Conservation (phyloP, 2,329 filamentous ascomycete genomes). For the Trichothecium roseum region DNA sequence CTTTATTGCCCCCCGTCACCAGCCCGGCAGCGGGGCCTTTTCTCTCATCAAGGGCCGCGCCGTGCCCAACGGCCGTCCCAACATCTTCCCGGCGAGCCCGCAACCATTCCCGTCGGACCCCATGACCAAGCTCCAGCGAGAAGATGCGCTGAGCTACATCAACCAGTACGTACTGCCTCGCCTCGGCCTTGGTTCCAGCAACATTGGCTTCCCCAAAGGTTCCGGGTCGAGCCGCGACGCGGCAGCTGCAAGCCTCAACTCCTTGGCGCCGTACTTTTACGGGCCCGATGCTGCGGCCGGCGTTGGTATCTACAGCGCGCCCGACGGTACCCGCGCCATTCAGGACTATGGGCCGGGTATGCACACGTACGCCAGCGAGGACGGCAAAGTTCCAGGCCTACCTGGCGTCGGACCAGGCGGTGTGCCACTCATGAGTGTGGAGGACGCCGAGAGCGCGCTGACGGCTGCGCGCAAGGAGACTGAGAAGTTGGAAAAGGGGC, state of each 20-base stretch:
- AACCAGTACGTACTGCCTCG: constrained; percentile 58
- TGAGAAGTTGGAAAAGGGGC: constrained; percentile 50
- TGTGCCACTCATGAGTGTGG: constrained; percentile 48
- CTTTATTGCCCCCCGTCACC: constrained; percentile 45
- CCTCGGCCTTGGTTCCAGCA: constrained; percentile 41
- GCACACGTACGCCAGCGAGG: constrained; percentile 13
- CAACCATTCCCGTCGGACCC: constrained; percentile 43
- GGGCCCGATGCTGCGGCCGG: constrained; percentile 33
- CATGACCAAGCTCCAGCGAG: constrained; percentile 53
- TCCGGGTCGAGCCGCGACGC: constrained; percentile 29
- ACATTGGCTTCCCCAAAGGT: constrained; percentile 29
- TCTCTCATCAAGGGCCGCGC: constrained; percentile 54
- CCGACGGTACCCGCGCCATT: constrained; percentile 17
- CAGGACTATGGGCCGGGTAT: constrained; percentile 15
- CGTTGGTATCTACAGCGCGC: constrained; percentile 31
- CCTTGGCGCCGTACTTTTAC: constrained; percentile 47
- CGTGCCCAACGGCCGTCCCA: constrained; percentile 52
- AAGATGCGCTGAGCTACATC: constrained; percentile 57
- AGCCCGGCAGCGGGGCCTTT: constrained; percentile 44
- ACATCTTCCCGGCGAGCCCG: constrained; percentile 44
- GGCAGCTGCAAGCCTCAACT: constrained; percentile 40
- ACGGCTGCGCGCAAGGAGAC: constrained; percentile 44
- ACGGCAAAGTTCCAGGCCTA: constrained; percentile 1
- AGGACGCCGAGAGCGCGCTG: constrained; percentile 51
- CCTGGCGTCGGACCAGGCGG: constrained; percentile 17